Evolutionary conservation across 2,329 filamentous ascomycete species (phyloP), one percentile per base, ranked within the genome.

Genomic region (Ophiocordyceps camponoti-floridani): DNA sequence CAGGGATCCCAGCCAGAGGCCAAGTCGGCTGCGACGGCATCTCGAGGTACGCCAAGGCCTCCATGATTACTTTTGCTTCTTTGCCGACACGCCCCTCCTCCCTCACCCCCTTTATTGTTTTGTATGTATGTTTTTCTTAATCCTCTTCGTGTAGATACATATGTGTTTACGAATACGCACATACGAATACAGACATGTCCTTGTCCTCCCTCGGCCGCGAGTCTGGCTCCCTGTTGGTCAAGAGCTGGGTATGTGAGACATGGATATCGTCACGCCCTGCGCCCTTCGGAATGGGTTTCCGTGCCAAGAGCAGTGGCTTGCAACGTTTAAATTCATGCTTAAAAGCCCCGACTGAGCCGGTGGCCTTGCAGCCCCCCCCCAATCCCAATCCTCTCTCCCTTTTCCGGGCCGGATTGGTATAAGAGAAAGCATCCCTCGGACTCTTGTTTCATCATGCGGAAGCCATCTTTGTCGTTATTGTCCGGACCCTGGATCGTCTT

Each of bases 291-390:
- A 33, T 45, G 43, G 48, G 48, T 43, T 49, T 50, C 53, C 50
- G 52, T 59, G 63, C 63, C 62, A 66, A 66, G 63, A 52, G 52
- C 44, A 58, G 58, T 64, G 61, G 61, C 63, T 63, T 60, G 59
- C 60, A 65, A 67, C 62, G 64, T 63, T 67, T 67, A 67, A 67
- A 67, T 65, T 65, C 63, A 67, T 67, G 64, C 64, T 67, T 67
- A 67, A 67, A 65, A 57, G 51, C 57, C 52, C 51, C 42, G 7
- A 19, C n/a, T n/a, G 31, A 12, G 31, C 31, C 14, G 31, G 11
- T 10, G 11, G 31, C 31, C 10, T 33, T 33, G 4, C 10, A 12
- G 4, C 14, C 31, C 12, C 31, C 11, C 31, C 31, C 31, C 31
- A 4, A 5, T 12, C 31, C 31, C 31, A 4, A 4, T 12, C 10